These are phyloP conservation scores for Kondoa subrosea DNA, from an alignment of 768 basidiomycete genomes.

Conservation along the genomic window DNA sequence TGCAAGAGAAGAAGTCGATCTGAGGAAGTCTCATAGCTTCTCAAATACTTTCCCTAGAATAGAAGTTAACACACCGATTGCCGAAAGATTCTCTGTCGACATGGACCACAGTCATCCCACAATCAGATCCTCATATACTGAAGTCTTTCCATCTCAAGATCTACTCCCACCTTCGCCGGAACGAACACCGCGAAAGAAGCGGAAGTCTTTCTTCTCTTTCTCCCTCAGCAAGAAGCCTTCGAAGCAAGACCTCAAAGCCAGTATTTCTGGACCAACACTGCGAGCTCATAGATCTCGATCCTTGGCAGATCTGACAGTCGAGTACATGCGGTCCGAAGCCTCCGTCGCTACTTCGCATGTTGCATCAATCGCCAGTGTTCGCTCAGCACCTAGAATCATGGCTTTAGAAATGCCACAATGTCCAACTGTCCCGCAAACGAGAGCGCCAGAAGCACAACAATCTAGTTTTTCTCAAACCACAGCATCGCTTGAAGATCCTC, in stretches of 20 bases:
- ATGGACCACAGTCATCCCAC: neutral
- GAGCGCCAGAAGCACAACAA: neutral
- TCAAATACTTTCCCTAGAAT: neutral
- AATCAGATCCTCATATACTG: neutral
- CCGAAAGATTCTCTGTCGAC: neutral
- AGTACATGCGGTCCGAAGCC: neutral
- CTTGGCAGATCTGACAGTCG: neutral
- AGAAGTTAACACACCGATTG: neutral
- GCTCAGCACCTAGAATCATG: neutral
- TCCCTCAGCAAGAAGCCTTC: neutral
- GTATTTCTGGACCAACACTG: neutral
- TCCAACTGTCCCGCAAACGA: neutral
- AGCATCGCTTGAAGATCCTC: neutral
- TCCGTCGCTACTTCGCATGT: neutral
- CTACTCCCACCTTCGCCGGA: neutral
- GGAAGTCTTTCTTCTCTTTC: neutral
- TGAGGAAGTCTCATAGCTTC: neutral
- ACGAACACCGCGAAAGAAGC: neutral
- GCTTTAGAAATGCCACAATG: neutral
- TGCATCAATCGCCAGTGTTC: neutral
- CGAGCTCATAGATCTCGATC: neutral
- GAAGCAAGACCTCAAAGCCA: neutral
- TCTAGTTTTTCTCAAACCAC: neutral
- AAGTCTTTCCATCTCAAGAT: neutral
- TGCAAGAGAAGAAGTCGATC: neutral